Evolutionary conservation across 1,284 basidiomycete genomes (phyloP), one percentile per base, ranked within the genome.

Genomic region (Rhizoctonia solani): DNA sequence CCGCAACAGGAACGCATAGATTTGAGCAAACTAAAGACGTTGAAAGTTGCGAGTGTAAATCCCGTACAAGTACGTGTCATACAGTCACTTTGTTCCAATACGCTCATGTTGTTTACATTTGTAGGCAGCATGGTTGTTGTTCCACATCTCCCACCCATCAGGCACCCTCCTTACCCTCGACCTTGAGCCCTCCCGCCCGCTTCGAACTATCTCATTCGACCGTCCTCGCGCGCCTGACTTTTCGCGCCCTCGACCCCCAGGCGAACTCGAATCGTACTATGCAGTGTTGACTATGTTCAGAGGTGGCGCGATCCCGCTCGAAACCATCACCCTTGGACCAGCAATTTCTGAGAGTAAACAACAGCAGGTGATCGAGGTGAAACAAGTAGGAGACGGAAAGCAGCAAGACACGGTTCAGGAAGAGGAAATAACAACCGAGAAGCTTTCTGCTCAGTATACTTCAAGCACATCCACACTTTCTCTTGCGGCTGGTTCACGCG

Each of bases 131-230:
- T 61, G 56, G 56, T n/a, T 61, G 13, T 21, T 61, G 4, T 61
- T 61, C 56, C 56, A 61, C 44, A 30, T 61, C 46, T 30, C 56
- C n/a, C 50, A 61, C 46, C 56, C 56, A 4, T 29, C 56, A 1
- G 39, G 44, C 11, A 23, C 56, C 16, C 27, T 34, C 46, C 56
- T 61, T 32, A 49, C 46, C n/a, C 56, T 61, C 29, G 56, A 47
- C 29, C 44, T 61, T 29, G 56, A 61, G 30, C n/a, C 44, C 13
- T 34, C 46, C 14, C 56, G 56, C 14, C 23, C 56, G 30, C 29
- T 49, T 34, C 27, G 56, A 9, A 58, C 55, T 8, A 14, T 39
- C 41, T 4, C 13, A n/a, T 27, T 44, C 19, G 55, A 58, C 27
- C 21, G 30, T 6, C 44, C 21, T 23, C 44, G 41, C 55, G 23